Evolutionary conservation across 164 flowering plant species (phyloP).

Genomic region (Saururus chinensis): DNA sequence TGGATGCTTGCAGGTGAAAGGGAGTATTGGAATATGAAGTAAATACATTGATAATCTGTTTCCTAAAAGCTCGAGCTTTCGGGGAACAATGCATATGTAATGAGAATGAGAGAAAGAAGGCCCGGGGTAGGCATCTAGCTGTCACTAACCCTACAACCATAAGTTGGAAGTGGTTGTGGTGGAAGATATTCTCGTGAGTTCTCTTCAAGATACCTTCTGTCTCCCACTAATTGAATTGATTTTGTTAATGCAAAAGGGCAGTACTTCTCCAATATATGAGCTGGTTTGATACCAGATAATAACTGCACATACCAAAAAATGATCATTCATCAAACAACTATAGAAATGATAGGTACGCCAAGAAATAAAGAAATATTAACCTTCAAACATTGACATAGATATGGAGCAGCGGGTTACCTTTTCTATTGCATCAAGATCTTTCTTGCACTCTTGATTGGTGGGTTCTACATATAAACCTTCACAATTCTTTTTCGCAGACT

Average conservation of each 20-base stretch:
- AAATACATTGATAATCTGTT: too few relatives aligned
- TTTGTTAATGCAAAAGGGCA: slow-evolving; percentile 13
- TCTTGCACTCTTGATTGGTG: slow-evolving; percentile 13
- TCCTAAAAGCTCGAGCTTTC: too few relatives aligned
- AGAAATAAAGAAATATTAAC: neutral
- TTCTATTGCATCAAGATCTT: slow-evolving; percentile 11
- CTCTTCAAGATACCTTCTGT: slow-evolving; percentile 7
- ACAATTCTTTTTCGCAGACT: slow-evolving; percentile 24
- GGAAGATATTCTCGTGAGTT: neutral
- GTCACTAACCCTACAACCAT: slow-evolving; percentile 3
- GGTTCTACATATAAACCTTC: slow-evolving; percentile 20
- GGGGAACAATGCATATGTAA: too few relatives aligned
- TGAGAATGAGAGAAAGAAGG: too few relatives aligned
- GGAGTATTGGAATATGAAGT: too few relatives aligned
- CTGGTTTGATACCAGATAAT: neutral
- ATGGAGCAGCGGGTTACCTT: slow-evolving; percentile 2
- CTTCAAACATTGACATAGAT: neutral
- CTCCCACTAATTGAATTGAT: neutral
- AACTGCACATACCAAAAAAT: slow-evolving; percentile 10
- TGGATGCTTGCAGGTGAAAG: too few relatives aligned
- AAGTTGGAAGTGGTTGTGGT: slow-evolving; percentile 1
- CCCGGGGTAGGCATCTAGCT: too few relatives aligned
- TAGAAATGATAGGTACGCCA: neutral
- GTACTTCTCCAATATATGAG: slow-evolving; percentile 19
- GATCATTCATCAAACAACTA: neutral